Conservation (phyloP, 2,329 filamentous ascomycete genomes). For the Penicillium olsonii region DNA sequence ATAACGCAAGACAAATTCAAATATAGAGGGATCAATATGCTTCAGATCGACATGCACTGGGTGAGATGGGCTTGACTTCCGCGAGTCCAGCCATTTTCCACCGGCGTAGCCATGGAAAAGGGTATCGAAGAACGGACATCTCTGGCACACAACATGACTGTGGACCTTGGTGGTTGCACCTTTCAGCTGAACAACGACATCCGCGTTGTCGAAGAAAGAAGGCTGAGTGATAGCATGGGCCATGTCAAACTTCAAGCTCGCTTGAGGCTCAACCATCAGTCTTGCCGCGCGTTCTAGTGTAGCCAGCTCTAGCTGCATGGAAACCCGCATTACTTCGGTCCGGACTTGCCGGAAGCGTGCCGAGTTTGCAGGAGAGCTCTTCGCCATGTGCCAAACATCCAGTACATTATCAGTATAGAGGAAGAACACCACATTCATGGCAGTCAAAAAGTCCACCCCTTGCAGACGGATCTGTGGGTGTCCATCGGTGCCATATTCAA, state of each 20-base stretch:
- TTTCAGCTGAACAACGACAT: constrained; percentile 76
- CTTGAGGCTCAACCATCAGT: constrained; percentile 67
- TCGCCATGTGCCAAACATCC: constrained; percentile 83
- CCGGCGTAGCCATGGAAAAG: constrained; percentile 85
- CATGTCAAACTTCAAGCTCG: constrained; percentile 69
- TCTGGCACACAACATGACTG: constrained; percentile 73
- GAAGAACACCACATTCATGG: constrained; percentile 79
- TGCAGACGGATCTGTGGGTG: constrained; percentile 65
- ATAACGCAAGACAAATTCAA: constrained; percentile 75
- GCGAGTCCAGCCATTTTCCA: constrained; percentile 77
- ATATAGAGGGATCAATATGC: constrained; percentile 73
- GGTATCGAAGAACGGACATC: constrained; percentile 90
- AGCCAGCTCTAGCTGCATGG: constrained; percentile 67
- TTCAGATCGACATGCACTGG: constrained; percentile 74
- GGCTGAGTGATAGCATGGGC: constrained; percentile 67
- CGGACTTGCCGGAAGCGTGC: constrained; percentile 78
- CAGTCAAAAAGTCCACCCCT: constrained; percentile 71
- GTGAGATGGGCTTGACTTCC: constrained; percentile 54
- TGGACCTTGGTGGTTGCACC: constrained; percentile 71
- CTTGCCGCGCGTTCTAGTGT: constrained; percentile 76
- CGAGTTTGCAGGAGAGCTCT: constrained; percentile 64
- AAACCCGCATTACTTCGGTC: constrained; percentile 83
- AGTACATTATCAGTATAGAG: constrained; percentile 77
- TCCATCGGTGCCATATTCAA: constrained; percentile 55
- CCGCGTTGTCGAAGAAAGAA: constrained; percentile 74